A percentile compares a stretch with the other conserved stretches of the same genome.
Evolutionary conservation across 805 yeast species (phyloP).

Genomic region (Kazachstania viticola): DNA sequence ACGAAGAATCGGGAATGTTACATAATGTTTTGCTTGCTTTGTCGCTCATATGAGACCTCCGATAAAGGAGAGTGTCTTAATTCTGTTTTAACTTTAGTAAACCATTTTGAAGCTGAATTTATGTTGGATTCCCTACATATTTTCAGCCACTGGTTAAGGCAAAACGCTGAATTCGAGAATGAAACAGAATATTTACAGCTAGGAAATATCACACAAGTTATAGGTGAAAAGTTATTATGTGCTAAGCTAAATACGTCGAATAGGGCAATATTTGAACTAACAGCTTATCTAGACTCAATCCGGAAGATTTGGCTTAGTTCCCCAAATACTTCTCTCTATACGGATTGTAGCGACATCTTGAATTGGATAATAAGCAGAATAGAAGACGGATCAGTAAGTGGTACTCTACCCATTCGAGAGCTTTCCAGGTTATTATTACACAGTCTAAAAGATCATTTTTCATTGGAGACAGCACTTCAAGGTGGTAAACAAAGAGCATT

Average conservation of each 20-base stretch:
- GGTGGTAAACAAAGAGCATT: constrained; percentile 23
- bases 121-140: no score
- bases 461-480: constrained; percentile 9
- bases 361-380: constrained; percentile 34
- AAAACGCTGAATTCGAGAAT: not conserved
- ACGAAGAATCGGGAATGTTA: no score
- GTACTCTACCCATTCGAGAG: constrained; percentile 25
- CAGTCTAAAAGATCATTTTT: constrained; percentile 20
- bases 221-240: constrained; percentile 16
- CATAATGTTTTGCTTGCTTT: no score
- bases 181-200: not conserved
- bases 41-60: no score
- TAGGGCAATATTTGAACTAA: constrained; percentile 8
- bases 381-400: constrained; percentile 30
- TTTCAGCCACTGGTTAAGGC: no score
- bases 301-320: constrained; percentile 19
- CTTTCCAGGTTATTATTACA: constrained; percentile 27
- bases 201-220: constrained; percentile 10
- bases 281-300: constrained; percentile 9
- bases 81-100: no score
- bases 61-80: no score
- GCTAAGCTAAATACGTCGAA: constrained; percentile 14
- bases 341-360: constrained; percentile 38
- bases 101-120: no score
- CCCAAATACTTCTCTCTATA: constrained; percentile 18